A percentile compares a stretch with the other conserved stretches of the same genome.
Evolutionary conservation across 73 alveolate genomes (phyloP).

Genomic region (Tetrahymena thermophila): DNA sequence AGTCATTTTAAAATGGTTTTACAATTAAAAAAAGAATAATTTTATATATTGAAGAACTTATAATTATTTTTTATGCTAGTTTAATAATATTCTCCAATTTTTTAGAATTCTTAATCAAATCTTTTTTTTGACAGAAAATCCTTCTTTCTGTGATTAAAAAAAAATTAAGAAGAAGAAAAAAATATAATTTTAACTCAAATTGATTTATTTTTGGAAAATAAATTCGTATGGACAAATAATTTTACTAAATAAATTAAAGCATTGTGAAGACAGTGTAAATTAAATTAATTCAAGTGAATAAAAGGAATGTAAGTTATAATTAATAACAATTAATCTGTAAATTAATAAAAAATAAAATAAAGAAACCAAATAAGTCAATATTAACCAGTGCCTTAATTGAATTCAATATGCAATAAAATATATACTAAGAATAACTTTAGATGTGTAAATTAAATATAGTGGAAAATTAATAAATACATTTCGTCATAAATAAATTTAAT

Average conservation of each 20-base stretch:
- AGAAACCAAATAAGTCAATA: neutral
- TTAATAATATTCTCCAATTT: too few species aligned
- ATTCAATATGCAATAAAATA: neutral
- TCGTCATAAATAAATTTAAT: neutral
- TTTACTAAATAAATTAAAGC: too few species aligned
- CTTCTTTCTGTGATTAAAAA: neutral
- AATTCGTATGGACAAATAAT: neutral
- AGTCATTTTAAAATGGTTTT: too few species aligned
- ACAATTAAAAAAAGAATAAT: too few species aligned
- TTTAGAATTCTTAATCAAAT: too few species aligned
- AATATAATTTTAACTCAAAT: neutral
- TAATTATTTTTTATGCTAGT: too few species aligned
- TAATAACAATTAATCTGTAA: neutral
- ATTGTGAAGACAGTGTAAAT: neutral
- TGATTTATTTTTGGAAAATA: neutral
- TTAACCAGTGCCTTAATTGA: neutral
- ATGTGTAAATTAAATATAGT: neutral
- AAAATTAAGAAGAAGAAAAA: neutral
- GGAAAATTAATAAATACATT: too few species aligned
- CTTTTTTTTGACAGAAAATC: too few species aligned
- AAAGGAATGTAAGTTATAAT: neutral
- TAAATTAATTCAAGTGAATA: neutral
- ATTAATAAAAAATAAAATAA: too few species aligned
- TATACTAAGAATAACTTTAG: neutral
- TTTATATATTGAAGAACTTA: neutral